A percentile compares a stretch with the other conserved stretches of the same genome.
Evolutionary conservation across 1,284 basidiomycete species (phyloP).

Genomic region (Wallemia hederae): DNA sequence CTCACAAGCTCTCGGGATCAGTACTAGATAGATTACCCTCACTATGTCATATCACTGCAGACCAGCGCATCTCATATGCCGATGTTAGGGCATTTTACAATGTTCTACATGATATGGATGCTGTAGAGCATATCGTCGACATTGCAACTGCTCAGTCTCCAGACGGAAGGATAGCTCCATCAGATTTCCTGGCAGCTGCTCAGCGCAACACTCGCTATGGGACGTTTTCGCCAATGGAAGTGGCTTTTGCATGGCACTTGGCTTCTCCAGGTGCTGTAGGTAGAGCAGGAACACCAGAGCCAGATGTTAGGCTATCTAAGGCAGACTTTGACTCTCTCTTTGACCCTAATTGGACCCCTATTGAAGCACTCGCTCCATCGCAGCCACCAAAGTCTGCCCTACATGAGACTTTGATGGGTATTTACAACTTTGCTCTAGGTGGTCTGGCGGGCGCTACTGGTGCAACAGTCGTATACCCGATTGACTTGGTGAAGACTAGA

Average conservation of each 20-base stretch:
- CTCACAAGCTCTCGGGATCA: slow-evolving; percentile 74
- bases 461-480: slow-evolving; percentile 75
- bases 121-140: slow-evolving; percentile 48
- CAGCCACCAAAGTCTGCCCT: not conserved
- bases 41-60: slow-evolving; percentile 53
- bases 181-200: slow-evolving; percentile 45
- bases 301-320: slow-evolving; percentile 30
- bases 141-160: slow-evolving; percentile 65
- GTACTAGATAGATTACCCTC: slow-evolving; percentile 70
- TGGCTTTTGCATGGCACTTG: slow-evolving; percentile 82
- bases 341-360: slow-evolving; percentile 52
- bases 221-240: slow-evolving; percentile 83
- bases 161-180: slow-evolving; percentile 65
- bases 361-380: slow-evolving; percentile 21
- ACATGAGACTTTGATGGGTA: slow-evolving; percentile 7
- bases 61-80: slow-evolving; percentile 69
- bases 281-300: slow-evolving; percentile 18
- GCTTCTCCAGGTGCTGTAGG: slow-evolving; percentile 37
- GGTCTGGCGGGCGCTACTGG: slow-evolving; percentile 78
- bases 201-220: slow-evolving; percentile 51
- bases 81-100: slow-evolving; percentile 89
- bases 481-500: slow-evolving; percentile 32
- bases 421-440: slow-evolving; percentile 66
- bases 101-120: slow-evolving; percentile 79
- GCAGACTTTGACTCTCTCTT: slow-evolving; percentile 67